These are phyloP conservation scores for Galerina marginata DNA, from an alignment of 768 basidiomycete genomes.

Conservation along the genomic window DNA sequence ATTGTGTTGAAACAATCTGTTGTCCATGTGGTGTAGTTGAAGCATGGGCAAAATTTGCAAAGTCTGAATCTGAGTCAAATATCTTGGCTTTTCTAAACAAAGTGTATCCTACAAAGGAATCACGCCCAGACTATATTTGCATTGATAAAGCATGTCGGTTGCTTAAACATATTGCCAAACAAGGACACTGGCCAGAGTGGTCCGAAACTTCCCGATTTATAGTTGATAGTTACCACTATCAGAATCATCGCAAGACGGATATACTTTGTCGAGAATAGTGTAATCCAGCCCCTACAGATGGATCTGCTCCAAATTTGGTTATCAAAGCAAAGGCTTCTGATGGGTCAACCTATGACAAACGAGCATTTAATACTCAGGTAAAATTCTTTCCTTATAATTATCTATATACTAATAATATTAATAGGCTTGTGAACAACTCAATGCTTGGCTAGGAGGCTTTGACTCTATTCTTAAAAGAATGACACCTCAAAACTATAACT, in stretches of 20 bases:
- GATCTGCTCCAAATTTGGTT: no score
- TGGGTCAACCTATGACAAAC: no score
- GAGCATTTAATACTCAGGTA: neutral
- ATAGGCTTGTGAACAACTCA: neutral
- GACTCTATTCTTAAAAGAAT: constrained; percentile 29
- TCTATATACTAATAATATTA: neutral
- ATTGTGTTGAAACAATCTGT: constrained; percentile 24
- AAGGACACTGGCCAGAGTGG: constrained; percentile 16
- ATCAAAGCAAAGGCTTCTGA: no score
- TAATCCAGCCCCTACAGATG: no score
- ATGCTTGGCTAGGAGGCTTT: constrained; percentile 11
- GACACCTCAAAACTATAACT: constrained; percentile 27
- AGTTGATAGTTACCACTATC: constrained; percentile 40
- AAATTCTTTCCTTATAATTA: neutral
- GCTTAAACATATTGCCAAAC: constrained; percentile 11
- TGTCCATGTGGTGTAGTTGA: constrained; percentile 21
- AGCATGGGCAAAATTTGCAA: constrained; percentile 23
- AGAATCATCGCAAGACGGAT: constrained; percentile 32
- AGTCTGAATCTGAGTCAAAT: constrained; percentile 31
- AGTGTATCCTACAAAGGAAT: constrained; percentile 23
- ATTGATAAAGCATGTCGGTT: constrained; percentile 32
- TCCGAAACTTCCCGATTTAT: constrained; percentile 32
- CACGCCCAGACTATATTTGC: constrained; percentile 26
- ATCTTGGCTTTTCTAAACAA: constrained; percentile 25
- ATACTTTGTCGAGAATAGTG: constrained; percentile 28